Evolutionary conservation across 805 yeast species (phyloP).

Genomic region (Candida easanensis): DNA sequence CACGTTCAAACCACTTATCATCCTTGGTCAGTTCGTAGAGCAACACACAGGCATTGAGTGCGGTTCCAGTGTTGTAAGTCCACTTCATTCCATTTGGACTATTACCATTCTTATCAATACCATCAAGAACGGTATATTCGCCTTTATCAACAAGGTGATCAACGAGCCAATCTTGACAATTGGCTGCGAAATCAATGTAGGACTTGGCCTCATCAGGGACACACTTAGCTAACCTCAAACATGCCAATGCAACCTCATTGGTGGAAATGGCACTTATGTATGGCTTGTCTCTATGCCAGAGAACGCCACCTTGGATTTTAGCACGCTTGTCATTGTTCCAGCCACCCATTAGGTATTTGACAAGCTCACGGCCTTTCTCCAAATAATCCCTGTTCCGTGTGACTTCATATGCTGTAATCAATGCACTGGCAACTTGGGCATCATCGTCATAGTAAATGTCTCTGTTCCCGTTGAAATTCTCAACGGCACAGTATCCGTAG

Average conservation of each 20-base stretch:
- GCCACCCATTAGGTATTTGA: constrained; percentile 63
- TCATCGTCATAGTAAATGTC: constrained; percentile 75
- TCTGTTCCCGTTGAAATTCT: constrained; percentile 52
- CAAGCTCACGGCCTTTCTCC: constrained; percentile 55
- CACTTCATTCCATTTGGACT: constrained; percentile 52
- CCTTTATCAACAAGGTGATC: constrained; percentile 46
- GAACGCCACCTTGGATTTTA: constrained; percentile 50
- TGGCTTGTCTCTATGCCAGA: constrained; percentile 61
- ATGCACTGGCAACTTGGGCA: constrained; percentile 68
- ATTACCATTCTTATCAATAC: constrained; percentile 41
- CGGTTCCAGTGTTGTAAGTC: constrained; percentile 68
- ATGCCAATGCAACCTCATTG: constrained; percentile 63
- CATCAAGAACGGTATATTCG: constrained; percentile 60
- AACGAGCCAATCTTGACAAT: constrained; percentile 58
- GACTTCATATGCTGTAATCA: constrained; percentile 65
- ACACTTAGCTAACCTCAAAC: constrained; percentile 52
- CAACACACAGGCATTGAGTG: constrained; percentile 51
- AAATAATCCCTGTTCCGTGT: constrained; percentile 53
- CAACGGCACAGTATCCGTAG: constrained; percentile 65
- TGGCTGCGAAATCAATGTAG: constrained; percentile 58
- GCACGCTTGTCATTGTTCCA: constrained; percentile 37
- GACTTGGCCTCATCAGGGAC: constrained; percentile 44
- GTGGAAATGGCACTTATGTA: constrained; percentile 67
- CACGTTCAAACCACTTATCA: constrained; percentile 41
- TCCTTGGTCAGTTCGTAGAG: constrained; percentile 51